Conservation (phyloP, 1,139 yeast species). For the Pichia sp. region DNA sequence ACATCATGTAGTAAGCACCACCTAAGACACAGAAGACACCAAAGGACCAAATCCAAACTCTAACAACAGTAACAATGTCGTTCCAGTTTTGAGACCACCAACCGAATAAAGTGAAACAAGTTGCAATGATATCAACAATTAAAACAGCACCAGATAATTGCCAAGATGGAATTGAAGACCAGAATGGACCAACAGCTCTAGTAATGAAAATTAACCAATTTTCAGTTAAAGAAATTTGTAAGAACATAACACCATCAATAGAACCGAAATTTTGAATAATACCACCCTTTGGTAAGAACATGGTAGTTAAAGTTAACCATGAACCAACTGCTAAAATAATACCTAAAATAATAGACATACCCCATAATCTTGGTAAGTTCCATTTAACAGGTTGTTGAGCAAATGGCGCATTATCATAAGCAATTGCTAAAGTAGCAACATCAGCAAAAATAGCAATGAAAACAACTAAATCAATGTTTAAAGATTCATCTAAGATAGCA, state of each 20-base stretch:
- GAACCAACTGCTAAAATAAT: slow-evolving; percentile 78
- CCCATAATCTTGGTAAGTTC: slow-evolving; percentile 98
- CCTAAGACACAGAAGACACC: slow-evolving; percentile 96
- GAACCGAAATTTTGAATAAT: slow-evolving; percentile 92
- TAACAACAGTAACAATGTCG: slow-evolving; percentile 88
- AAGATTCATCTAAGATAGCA: slow-evolving; percentile 79
- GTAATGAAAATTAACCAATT: slow-evolving; percentile 95
- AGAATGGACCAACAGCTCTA: slow-evolving; percentile 94
- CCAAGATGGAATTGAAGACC: slow-evolving; percentile 91
- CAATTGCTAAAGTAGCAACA: slow-evolving; percentile 92
- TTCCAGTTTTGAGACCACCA: slow-evolving; percentile 99
- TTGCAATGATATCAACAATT: slow-evolving; percentile 80
- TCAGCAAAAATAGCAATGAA: slow-evolving; percentile 94
- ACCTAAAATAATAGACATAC: slow-evolving; percentile 86
- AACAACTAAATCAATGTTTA: slow-evolving; percentile 82
- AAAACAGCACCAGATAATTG: slow-evolving; percentile 91
- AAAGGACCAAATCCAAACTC: slow-evolving; percentile 91
- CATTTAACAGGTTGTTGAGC: slow-evolving; percentile 96
- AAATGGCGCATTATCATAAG: slow-evolving; percentile 96
- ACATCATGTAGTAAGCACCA: slow-evolving; percentile 93
- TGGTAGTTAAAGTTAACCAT: slow-evolving; percentile 87
- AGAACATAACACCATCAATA: slow-evolving; percentile 83
- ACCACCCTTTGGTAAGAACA: slow-evolving; percentile 85
- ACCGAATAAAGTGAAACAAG: slow-evolving; percentile 88
- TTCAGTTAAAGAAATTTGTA: slow-evolving; percentile 88